Evolutionary conservation across 2,329 filamentous ascomycete species (phyloP).

Genomic region (Diaporthe batatas): DNA sequence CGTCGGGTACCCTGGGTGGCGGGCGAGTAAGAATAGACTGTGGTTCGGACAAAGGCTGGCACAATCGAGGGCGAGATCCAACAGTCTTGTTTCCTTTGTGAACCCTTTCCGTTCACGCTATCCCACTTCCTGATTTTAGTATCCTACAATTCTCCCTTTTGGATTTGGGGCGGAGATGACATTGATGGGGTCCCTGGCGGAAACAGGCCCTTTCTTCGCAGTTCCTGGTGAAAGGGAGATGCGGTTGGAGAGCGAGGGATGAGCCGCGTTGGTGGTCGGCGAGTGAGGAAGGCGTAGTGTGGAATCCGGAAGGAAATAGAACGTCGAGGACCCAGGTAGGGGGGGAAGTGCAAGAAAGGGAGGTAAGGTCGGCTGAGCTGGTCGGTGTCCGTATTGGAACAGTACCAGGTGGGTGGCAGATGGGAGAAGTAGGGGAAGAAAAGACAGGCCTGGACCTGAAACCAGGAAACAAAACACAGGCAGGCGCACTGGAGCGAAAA

Average conservation of each 20-base stretch:
- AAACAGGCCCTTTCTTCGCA: constrained; percentile 21
- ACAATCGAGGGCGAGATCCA: constrained; percentile 32
- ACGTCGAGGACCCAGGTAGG: constrained; percentile 34
- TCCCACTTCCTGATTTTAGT: constrained; percentile 25
- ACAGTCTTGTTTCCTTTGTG: constrained; percentile 35
- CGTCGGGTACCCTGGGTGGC: constrained; percentile 4
- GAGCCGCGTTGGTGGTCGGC: constrained; percentile 33
- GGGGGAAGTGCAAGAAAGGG: constrained; percentile 26
- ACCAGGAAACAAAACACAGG: constrained; percentile 34
- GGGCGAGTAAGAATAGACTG: constrained; percentile 27
- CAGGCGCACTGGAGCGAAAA: constrained; percentile 24
- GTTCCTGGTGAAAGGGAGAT: constrained; percentile 28
- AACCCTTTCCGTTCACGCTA: neutral
- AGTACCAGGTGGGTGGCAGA: neutral
- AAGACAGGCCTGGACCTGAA: constrained; percentile 29
- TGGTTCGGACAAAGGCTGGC: constrained; percentile 35
- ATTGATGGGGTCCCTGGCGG: constrained; percentile 36
- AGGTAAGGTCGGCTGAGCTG: constrained; percentile 19
- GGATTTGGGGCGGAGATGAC: constrained; percentile 39
- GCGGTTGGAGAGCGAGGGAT: constrained; percentile 36
- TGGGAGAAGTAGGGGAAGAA: neutral
- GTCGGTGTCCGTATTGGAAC: constrained; percentile 34
- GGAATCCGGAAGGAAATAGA: constrained; percentile 38
- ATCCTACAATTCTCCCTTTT: constrained; percentile 37
- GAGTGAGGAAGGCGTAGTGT: constrained; percentile 32